Percentiles rank a stretch among this genome's conserved stretches.
Evolutionary conservation across 1,139 yeast species (phyloP).

Genomic region (Yamadazyma buinensis): DNA sequence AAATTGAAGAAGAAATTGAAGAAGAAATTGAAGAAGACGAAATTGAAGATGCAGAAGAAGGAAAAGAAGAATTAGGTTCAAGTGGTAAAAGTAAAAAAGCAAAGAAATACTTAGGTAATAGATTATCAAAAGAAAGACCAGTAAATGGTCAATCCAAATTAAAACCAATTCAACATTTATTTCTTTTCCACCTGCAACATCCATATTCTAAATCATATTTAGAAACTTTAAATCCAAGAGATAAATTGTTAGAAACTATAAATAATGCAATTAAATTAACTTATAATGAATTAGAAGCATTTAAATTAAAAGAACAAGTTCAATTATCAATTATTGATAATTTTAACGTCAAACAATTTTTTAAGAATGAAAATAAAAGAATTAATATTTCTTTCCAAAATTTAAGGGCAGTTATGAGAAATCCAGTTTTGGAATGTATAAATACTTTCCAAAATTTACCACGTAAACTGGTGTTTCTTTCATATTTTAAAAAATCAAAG

Average conservation of each 20-base stretch:
- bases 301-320: background rate
- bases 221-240: conserved; percentile 4
- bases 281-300: conserved; percentile 5
- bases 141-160: background rate
- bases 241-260: conserved; percentile 12
- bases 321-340: conserved; percentile 1
- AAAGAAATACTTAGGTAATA: too few species aligned
- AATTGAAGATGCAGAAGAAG: too few species aligned
- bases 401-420: background rate
- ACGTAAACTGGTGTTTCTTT: background rate
- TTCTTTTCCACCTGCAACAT: conserved; percentile 15
- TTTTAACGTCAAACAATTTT: conserved; percentile 5
- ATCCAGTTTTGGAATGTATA: conserved; percentile 4
- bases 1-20: background rate
- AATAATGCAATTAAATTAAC: conserved; percentile 19
- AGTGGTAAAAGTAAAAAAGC: background rate
- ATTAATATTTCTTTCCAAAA: background rate
- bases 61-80: too few species aligned
- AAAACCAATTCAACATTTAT: conserved; percentile 24
- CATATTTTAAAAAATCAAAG: background rate
- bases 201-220: conserved; percentile 15
- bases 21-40: too few species aligned
- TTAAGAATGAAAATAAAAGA: background rate
- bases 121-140: too few species aligned
- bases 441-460: conserved; percentile 1